Evolutionary conservation across 2,329 filamentous ascomycete genomes (phyloP), one percentile per base, ranked within the genome.

Genomic region (Emericellopsis cladophorae): DNA sequence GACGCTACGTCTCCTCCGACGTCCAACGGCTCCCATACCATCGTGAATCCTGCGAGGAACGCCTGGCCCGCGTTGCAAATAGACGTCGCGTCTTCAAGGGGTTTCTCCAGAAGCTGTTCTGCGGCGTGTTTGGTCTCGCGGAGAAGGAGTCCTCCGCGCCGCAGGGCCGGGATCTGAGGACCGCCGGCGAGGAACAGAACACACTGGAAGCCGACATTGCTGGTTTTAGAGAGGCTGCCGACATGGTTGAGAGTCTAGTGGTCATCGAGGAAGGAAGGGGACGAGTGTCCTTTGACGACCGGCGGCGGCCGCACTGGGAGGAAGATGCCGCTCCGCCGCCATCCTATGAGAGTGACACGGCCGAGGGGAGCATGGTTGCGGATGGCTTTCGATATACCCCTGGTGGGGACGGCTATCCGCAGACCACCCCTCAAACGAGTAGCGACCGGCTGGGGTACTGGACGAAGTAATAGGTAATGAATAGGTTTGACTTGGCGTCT

Each of bases 191-290:
- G 33, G 41, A 43, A 4, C 49, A 53, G 39, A 59, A 49, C 10
- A 63, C 63, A 4, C 66, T 72, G 61, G 65, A 68, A 46, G 61
- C 70, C 48, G 68, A 71, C 49, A 61, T 73, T 46, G 62, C 66
- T 4, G 57, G 63, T 38, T 67, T 73, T 52, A 61, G 68, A 2
- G 59, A 60, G 39, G 68, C 62, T 2, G 67, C 66, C 7, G 57
- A 58, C 6, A 55, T 70, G 36, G 65, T 73, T 1, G 62, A 62
- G 33, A 61, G 65, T 33, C 57, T 73, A 40, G 59, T 72, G 18
- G 56, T 63, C 6, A 64, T 61, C 2, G 66, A 68, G 42, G 65
- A 67, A 45, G 61, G 57, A 16, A 44, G 49, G 29, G 37, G 38
- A 29, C 39, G 31, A 42, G 36, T 22, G n/a, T 24, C 24, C n/a